Conservation (phyloP, 176 grass and related monocot species). For the Chloris gayana region DNA sequence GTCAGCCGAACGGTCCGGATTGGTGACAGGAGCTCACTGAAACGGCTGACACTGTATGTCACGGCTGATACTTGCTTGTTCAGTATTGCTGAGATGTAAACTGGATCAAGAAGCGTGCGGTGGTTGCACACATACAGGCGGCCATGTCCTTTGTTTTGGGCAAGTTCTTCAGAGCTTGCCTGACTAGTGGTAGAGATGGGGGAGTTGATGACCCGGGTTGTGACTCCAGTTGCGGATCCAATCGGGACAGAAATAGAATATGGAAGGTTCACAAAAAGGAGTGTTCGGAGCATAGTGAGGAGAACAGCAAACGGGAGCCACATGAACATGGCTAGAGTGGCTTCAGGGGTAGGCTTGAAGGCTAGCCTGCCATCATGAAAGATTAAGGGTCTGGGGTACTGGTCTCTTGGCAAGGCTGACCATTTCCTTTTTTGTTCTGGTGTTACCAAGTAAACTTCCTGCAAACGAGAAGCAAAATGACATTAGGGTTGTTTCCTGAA, state of each 20-base stretch:
- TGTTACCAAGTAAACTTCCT: constrained; percentile 66
- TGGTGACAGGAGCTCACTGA: constrained; percentile 72
- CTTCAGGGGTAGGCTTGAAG: constrained; percentile 67
- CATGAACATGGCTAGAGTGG: constrained; percentile 67
- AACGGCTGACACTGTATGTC: constrained; percentile 75
- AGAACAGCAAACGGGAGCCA: constrained; percentile 67
- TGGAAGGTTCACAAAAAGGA: constrained; percentile 59
- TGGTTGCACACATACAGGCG: constrained; percentile 84
- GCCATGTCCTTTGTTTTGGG: constrained; percentile 8
- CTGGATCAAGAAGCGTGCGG: constrained; percentile 73
- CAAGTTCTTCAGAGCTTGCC: neutral
- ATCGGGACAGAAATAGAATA: constrained; percentile 53
- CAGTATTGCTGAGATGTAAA: constrained; percentile 68
- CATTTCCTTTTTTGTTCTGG: constrained; percentile 63
- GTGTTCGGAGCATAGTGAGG: constrained; percentile 55
- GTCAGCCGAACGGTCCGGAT: constrained; percentile 69
- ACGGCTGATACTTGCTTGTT: constrained; percentile 58
- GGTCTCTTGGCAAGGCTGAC: constrained; percentile 53
- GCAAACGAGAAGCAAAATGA: constrained; percentile 14
- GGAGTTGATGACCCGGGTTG: constrained; percentile 43
- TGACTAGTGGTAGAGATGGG: neutral
- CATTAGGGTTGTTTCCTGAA: neutral
- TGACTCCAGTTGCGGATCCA: constrained; percentile 42
- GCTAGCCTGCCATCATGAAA: constrained; percentile 90
- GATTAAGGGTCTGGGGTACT: constrained; percentile 67